These are phyloP conservation scores for Daldinia bambusicola DNA, from an alignment of 495 filamentous ascomycete species.

Conservation along the genomic window DNA sequence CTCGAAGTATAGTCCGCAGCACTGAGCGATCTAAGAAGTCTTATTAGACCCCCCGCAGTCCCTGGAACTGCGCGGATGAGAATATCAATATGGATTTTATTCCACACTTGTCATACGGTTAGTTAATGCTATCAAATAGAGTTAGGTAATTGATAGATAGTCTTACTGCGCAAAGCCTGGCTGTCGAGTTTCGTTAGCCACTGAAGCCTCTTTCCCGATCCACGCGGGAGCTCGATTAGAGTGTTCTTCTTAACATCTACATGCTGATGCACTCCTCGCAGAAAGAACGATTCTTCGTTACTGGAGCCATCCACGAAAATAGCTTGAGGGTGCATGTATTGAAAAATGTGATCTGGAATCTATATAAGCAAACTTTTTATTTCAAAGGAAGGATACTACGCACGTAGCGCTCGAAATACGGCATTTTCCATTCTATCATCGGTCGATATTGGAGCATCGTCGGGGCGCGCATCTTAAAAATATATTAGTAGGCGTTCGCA, in stretches of 20 bases:
- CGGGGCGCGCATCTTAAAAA: slow-evolving; percentile 63
- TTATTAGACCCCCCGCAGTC: slow-evolving; percentile 75
- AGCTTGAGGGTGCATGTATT: slow-evolving; percentile 68
- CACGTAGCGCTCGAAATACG: slow-evolving; percentile 56
- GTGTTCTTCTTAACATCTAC: slow-evolving; percentile 55
- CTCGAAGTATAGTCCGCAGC: slow-evolving; percentile 77
- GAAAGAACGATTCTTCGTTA: slow-evolving; percentile 65
- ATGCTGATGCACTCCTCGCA: slow-evolving; percentile 60
- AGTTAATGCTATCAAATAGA: slow-evolving; percentile 32
- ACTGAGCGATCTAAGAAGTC: slow-evolving; percentile 76
- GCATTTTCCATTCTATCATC: slow-evolving; percentile 59
- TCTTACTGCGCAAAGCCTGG: slow-evolving; percentile 71
- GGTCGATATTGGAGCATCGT: slow-evolving; percentile 61
- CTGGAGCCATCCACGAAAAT: slow-evolving; percentile 63
- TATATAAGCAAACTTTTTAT: slow-evolving; percentile 17
- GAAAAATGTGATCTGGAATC: slow-evolving; percentile 58
- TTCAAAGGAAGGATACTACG: slow-evolving; percentile 15
- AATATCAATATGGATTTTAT: slow-evolving; percentile 76
- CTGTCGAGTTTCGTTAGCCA: slow-evolving; percentile 84
- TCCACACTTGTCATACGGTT: slow-evolving; percentile 69
- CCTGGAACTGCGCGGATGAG: slow-evolving; percentile 75
- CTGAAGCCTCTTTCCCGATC: slow-evolving; percentile 66
- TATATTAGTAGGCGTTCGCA: slow-evolving; percentile 19
- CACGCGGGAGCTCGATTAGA: slow-evolving; percentile 74
- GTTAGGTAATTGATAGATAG: neutral